Conservation (phyloP, 352 stramenopile genomes). For the Globisporangium cylindrosporum region DNA sequence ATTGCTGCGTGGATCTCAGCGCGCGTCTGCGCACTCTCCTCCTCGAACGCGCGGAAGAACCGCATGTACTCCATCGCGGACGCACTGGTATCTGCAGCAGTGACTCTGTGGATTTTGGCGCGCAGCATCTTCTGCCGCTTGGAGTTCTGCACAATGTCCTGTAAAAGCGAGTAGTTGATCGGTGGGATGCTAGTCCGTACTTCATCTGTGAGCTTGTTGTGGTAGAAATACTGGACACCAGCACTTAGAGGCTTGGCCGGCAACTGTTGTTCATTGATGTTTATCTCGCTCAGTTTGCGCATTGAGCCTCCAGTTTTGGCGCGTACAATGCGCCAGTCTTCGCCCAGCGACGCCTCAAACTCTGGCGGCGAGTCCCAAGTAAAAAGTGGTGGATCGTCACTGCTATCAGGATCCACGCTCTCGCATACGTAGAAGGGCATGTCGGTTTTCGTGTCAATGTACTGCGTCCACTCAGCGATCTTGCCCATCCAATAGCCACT, state of each 20-base stretch:
- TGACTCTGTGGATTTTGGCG: conserved; percentile 51
- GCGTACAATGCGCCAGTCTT: conserved; percentile 58
- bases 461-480: conserved; percentile 75
- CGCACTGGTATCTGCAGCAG: conserved; percentile 28
- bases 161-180: conserved; percentile 55
- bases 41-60: conserved; percentile 65
- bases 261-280: background rate
- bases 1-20: conserved; percentile 44
- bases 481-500: conserved; percentile 50
- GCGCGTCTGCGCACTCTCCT: conserved; percentile 49
- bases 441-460: conserved; percentile 54
- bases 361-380: conserved; percentile 69
- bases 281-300: conserved; percentile 7
- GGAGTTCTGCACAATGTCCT: conserved; percentile 72
- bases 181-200: conserved; percentile 40
- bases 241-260: background rate
- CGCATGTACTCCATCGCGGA: conserved; percentile 74
- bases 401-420: background rate
- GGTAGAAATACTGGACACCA: conserved; percentile 57
- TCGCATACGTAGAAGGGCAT: conserved; percentile 46
- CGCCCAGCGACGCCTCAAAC: conserved; percentile 60
- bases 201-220: conserved; percentile 55
- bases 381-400: conserved; percentile 17
- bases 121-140: conserved; percentile 61
- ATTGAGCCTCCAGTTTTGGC: conserved; percentile 10